Evolutionary conservation across 768 basidiomycete genomes (phyloP), one percentile per base, ranked within the genome.

Genomic region (Suillus tomentosus): DNA sequence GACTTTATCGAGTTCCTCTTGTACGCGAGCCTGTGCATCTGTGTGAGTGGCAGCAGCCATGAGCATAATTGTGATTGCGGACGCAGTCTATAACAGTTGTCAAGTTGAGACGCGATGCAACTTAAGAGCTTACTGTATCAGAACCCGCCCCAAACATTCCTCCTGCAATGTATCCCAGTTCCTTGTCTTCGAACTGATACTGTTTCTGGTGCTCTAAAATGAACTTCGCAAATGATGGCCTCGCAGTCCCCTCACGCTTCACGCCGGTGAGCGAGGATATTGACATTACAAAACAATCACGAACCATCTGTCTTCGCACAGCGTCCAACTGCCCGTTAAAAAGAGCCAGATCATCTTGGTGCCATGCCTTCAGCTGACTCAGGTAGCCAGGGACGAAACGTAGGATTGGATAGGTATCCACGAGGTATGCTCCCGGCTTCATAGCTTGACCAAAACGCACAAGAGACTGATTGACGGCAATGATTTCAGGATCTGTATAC

Each of bases 21-120:
- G 85, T 1, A 86, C 82, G 36, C 65, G 76, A 2, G 69, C 71
- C 60, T 87, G 85, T 1, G 84, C 78, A 15, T 82, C 79, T 0
- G 84, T 83, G 65, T 84, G 81, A 51, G 77, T 76, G 3, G 82
- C 82, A 10, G 86, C 82, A 2, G 86, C 85, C 77, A 87, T 79
- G 39, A 87, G 75, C n/a, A 76, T 74, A 36, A 87, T 73, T 48
- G 81, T 82, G 56, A 87, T 85, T 0, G 82, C 85, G 3, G 83
- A 81, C 0, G 77, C 74, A 14, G 75, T 76, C 78, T 79, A 53
- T 9, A 10, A 53, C 4, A 42, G 14, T 17, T 34, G 37, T 3
- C n/a, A 27, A 24, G 19, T 22, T 39, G 40, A 2, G 4, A 53
- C 5, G 36, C n/a, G 13, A 36, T 10, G 10, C 13, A 22, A 48